Percentiles rank a stretch among this genome's conserved stretches.
phyloP scores from a whole-genome alignment of 306 rosid genomes.

The Sesbania bispinosa region DNA sequence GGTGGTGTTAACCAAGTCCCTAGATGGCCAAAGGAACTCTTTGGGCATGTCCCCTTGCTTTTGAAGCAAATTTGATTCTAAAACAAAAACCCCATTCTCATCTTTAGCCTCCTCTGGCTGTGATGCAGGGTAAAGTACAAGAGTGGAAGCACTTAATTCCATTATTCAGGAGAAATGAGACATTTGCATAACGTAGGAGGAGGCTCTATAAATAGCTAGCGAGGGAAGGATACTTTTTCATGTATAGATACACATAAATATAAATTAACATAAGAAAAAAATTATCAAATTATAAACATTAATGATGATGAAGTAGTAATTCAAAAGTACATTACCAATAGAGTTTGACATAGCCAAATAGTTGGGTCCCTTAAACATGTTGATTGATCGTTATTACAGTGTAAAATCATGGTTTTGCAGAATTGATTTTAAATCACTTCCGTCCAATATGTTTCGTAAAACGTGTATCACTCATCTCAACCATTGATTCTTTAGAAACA shows the following conservation, averaged over 20 bases:
- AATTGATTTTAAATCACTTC: no score
- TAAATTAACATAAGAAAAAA: no score
- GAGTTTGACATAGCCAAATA: no score
- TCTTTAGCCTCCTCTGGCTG: constrained; percentile 1
- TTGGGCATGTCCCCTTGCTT: constrained; percentile 42
- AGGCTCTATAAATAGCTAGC: constrained; percentile 1
- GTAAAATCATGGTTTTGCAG: no score
- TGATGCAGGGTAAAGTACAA: constrained; percentile 21
- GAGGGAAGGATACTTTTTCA: background rate
- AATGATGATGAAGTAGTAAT: no score
- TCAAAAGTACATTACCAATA: no score
- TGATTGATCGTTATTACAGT: no score
- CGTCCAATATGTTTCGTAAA: no score
- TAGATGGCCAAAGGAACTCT: constrained; percentile 54
- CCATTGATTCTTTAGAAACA: no score
- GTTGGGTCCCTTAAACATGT: no score
- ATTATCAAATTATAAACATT: no score
- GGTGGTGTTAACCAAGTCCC: constrained; percentile 26
- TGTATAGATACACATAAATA: background rate
- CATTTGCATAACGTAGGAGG: background rate
- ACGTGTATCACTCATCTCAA: no score
- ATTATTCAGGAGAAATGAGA: constrained; percentile 1
- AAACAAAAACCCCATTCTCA: constrained; percentile 22
- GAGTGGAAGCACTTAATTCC: constrained; percentile 28
- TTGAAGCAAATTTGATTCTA: constrained; percentile 34